These are phyloP conservation scores for Aspergillus piperis DNA, from an alignment of 2,329 filamentous ascomycete species.

Conservation along the genomic window DNA sequence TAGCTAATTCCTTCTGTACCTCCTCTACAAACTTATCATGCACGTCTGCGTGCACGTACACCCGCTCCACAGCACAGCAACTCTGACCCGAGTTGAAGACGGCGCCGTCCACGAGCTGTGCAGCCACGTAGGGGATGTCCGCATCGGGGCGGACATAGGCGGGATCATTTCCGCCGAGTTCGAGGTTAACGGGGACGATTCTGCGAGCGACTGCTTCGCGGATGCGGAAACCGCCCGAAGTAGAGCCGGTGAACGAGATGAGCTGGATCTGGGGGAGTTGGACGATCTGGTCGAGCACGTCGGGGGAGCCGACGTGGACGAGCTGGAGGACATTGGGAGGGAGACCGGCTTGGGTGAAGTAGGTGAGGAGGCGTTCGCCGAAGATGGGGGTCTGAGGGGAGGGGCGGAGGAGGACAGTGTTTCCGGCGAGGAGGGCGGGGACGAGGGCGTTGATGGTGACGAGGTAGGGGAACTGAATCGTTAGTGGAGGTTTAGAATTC, in stretches of 20 bases:
- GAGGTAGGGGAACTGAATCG: constrained; percentile 77
- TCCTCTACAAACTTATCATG: constrained; percentile 81
- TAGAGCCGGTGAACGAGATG: constrained; percentile 89
- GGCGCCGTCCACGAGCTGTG: constrained; percentile 86
- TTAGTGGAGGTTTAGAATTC: not conserved
- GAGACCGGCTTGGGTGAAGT: constrained; percentile 76
- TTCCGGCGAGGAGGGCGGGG: constrained; percentile 82
- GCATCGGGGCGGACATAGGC: constrained; percentile 83
- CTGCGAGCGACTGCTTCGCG: constrained; percentile 79
- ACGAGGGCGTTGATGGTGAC: constrained; percentile 87
- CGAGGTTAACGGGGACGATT: constrained; percentile 78
- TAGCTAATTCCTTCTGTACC: constrained; percentile 75
- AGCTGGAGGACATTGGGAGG: constrained; percentile 80
- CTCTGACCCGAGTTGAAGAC: constrained; percentile 95
- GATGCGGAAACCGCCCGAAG: constrained; percentile 77
- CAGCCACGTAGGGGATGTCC: constrained; percentile 81
- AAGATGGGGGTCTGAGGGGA: constrained; percentile 90
- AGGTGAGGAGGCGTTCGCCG: constrained; percentile 73
- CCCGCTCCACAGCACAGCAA: constrained; percentile 84
- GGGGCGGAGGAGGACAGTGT: constrained; percentile 86
- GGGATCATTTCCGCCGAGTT: constrained; percentile 90
- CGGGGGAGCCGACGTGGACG: constrained; percentile 78
- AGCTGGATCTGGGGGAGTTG: constrained; percentile 71
- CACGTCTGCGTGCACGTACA: constrained; percentile 81
- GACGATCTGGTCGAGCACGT: constrained; percentile 74